phyloP scores from a whole-genome alignment of 2,329 filamentous ascomycete genomes.

The Lecanicillium sp. region DNA sequence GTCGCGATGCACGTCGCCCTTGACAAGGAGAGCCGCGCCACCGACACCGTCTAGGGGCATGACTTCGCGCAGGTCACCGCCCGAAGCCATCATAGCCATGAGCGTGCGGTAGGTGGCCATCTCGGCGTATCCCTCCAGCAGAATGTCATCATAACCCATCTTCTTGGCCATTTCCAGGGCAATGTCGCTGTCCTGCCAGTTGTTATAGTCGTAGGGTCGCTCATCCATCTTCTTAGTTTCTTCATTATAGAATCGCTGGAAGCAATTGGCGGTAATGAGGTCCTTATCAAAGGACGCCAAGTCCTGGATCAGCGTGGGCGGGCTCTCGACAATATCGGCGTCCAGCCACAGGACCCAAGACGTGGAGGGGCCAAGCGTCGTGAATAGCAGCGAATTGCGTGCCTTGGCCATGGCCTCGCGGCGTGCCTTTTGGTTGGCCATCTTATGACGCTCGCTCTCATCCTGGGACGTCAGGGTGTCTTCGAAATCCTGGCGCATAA shows the following conservation, averaged over 20 bases:
- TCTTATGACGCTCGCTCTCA: slow-evolving; percentile 84
- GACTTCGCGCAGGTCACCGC: slow-evolving; percentile 49
- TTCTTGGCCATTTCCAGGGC: slow-evolving; percentile 66
- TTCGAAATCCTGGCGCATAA: slow-evolving; percentile 91
- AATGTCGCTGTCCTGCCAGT: slow-evolving; percentile 83
- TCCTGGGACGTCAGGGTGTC: slow-evolving; percentile 70
- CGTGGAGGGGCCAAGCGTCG: slow-evolving; percentile 80
- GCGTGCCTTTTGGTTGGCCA: slow-evolving; percentile 79
- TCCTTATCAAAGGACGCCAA: slow-evolving; percentile 79
- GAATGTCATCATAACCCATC: slow-evolving; percentile 86
- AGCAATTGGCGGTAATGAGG: slow-evolving; percentile 94
- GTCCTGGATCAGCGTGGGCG: slow-evolving; percentile 79
- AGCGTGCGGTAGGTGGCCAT: slow-evolving; percentile 86
- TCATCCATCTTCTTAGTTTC: slow-evolving; percentile 63
- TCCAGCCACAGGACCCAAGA: slow-evolving; percentile 98
- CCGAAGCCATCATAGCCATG: slow-evolving; percentile 67
- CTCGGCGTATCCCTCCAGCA: slow-evolving; percentile 87
- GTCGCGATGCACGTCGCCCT: slow-evolving; percentile 92
- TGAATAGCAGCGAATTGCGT: slow-evolving; percentile 90
- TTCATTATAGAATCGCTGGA: slow-evolving; percentile 70
- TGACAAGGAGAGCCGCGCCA: slow-evolving; percentile 85
- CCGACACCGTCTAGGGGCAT: slow-evolving; percentile 87
- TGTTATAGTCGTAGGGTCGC: slow-evolving; percentile 93
- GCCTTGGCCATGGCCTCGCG: slow-evolving; percentile 88
- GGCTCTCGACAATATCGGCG: slow-evolving; percentile 83